Evolutionary conservation across 1,284 basidiomycete genomes (phyloP), one percentile per base, ranked within the genome.

Genomic region (Thecaphora frezii): DNA sequence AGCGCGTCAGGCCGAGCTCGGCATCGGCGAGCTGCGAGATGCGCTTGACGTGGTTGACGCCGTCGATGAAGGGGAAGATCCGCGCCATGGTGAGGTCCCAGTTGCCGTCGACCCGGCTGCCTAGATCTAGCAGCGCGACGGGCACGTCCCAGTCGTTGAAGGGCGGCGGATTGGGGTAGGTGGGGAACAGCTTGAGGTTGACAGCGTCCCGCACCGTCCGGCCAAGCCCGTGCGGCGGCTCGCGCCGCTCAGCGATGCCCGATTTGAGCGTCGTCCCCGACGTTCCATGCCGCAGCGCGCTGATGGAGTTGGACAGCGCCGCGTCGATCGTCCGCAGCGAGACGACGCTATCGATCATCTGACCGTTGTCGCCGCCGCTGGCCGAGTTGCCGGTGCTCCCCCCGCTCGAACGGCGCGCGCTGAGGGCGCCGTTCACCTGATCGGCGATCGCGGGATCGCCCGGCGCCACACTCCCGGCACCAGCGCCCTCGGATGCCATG

Each of bases 91-190:
- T 97, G 48, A 98, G 83, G 81, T 98, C 96, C 94, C 96, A 98
- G 70, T 93, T 94, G 28, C 87, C 87, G 67, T 94, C 90, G 44
- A 89, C 85, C 53, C 91, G 83, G 62, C 86, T 89, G 1, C 85
- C 82, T 33, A 98, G 82, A 69, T 91, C 88, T 54, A 96, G 89
- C 9, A 98, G 83, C 0, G 92, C 86, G 12, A 98, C 83, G 1
- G 94, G 96, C 0, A 98, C 96, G 81, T 91, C 88, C 93, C 94
- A 98, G 73, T 97, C 91, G 61, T 89, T 85, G 22, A 97, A 89
- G 0, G 85, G 82, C 0, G 89, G 87, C 10, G 96, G 96, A 73
- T 97, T 97, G 3, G 93, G 90, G 72, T 93, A 97, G 79, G 93
- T 94, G 0, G 91, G 96, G 61, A 97, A 93, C 36, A 98, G 89